Percentiles rank a stretch among this genome's conserved stretches.
phyloP scores from a whole-genome alignment of 148 eudicot genomes.

The Mesembryanthemum crystallinum region DNA sequence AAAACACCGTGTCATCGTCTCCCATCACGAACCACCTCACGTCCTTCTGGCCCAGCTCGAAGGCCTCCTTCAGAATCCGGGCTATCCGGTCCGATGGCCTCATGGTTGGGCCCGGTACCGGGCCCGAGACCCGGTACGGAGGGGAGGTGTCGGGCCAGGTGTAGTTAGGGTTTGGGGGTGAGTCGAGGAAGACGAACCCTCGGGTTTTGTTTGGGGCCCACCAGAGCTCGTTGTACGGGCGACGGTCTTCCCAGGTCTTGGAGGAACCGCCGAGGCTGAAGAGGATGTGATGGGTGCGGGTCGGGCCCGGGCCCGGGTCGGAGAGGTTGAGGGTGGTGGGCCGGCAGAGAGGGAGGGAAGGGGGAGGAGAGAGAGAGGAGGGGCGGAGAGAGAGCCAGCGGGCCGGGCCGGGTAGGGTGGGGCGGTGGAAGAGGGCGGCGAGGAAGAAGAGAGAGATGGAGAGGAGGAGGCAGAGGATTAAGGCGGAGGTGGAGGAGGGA shows the following conservation, averaged over 20 bases:
- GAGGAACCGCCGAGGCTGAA: slow-evolving; percentile 73
- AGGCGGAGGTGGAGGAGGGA: background rate
- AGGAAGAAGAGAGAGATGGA: slow-evolving; percentile 37
- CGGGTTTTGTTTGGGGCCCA: slow-evolving; percentile 62
- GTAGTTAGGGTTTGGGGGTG: slow-evolving; percentile 27
- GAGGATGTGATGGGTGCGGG: slow-evolving; percentile 53
- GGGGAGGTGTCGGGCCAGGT: slow-evolving; percentile 28
- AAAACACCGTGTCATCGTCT: slow-evolving; percentile 91
- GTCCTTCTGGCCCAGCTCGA: slow-evolving; percentile 38
- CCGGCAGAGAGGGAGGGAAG: slow-evolving; percentile 1
- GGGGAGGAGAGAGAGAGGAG: slow-evolving; percentile 34
- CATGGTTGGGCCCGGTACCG: slow-evolving; percentile 23
- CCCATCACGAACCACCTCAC: slow-evolving; percentile 98
- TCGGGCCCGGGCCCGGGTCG: slow-evolving; percentile 21
- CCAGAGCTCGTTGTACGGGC: slow-evolving; percentile 62
- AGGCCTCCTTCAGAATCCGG: slow-evolving; percentile 51
- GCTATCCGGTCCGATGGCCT: slow-evolving; percentile 70
- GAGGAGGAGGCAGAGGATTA: slow-evolving; percentile 21
- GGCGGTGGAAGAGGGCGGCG: slow-evolving; percentile 26
- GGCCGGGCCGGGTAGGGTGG: slow-evolving; percentile 14
- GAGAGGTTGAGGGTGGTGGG: background rate
- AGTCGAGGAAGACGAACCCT: slow-evolving; percentile 68
- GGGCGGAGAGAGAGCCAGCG: no score
- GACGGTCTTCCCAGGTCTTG: slow-evolving; percentile 54
- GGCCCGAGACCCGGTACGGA: slow-evolving; percentile 43